phyloP scores from a whole-genome alignment of 2,329 filamentous ascomycete species.

The Stagonosporopsis rhizophila region DNA sequence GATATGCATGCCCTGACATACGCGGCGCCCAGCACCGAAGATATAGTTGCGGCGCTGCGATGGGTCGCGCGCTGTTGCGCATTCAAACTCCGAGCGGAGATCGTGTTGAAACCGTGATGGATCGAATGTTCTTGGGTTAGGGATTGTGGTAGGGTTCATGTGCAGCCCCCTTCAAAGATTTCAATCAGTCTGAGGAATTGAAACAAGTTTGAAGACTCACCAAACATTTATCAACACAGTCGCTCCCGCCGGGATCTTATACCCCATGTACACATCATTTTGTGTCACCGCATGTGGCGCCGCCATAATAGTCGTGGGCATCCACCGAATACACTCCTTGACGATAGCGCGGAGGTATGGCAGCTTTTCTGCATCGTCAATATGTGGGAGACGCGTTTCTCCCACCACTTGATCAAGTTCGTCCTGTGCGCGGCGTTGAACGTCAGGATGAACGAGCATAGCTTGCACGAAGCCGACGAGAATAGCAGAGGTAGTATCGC shows the following conservation, averaged over 20 bases:
- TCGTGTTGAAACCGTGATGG: too few species aligned
- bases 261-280: constrained; percentile 45
- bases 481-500: constrained; percentile 35
- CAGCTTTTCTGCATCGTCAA: constrained; percentile 33
- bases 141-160: too few species aligned
- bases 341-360: constrained; percentile 39
- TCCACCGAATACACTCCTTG: constrained; percentile 44
- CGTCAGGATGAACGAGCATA: constrained; percentile 34
- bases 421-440: constrained; percentile 27
- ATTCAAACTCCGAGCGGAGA: too few species aligned
- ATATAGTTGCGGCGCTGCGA: too few species aligned
- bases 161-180: too few species aligned
- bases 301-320: constrained; percentile 33
- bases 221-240: constrained; percentile 46
- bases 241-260: constrained; percentile 47
- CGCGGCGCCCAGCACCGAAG: too few species aligned
- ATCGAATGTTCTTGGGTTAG: too few species aligned
- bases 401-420: constrained; percentile 42
- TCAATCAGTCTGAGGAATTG: too few species aligned
- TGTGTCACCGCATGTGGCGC: constrained; percentile 33
- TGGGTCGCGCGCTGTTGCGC: too few species aligned
- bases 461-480: constrained; percentile 38
- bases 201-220: too few species aligned
- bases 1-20: too few species aligned
- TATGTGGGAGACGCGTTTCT: constrained; percentile 33